phyloP scores from a whole-genome alignment of 2,329 filamentous ascomycete species.

The Talaromyces sp. region DNA sequence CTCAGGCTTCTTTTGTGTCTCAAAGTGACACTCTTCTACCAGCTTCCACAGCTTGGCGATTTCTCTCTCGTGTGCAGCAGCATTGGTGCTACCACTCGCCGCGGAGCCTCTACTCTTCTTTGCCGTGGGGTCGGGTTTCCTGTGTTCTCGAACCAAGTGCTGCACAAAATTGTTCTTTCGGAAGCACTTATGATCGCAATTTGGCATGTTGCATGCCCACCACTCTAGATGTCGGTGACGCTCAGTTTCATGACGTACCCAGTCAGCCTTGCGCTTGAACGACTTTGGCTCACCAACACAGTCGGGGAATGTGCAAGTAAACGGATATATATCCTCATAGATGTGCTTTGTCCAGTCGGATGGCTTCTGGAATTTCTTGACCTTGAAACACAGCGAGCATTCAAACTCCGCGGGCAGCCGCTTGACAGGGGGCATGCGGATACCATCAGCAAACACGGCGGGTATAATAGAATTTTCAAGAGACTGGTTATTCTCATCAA shows the following conservation, averaged over 20 bases:
- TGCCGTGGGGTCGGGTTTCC: conserved; percentile 74
- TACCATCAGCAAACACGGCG: conserved; percentile 74
- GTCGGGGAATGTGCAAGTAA: conserved; percentile 83
- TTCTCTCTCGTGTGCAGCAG: conserved; percentile 25
- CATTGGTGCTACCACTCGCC: background rate
- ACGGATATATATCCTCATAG: conserved; percentile 88
- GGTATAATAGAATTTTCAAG: conserved; percentile 66
- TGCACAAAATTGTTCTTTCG: conserved; percentile 91
- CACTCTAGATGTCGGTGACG: conserved; percentile 84
- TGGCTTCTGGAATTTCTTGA: conserved; percentile 82
- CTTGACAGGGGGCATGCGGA: conserved; percentile 74
- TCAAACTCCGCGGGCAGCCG: conserved; percentile 83
- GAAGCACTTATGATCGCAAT: conserved; percentile 79
- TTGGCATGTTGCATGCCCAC: conserved; percentile 80
- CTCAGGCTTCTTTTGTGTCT: conserved; percentile 62
- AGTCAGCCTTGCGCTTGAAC: conserved; percentile 93
- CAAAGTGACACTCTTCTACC: conserved; percentile 72
- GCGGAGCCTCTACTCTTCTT: conserved; percentile 63
- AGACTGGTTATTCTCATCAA: conserved; percentile 54
- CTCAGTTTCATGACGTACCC: conserved; percentile 92
- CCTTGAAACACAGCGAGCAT: conserved; percentile 80
- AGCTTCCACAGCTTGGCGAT: conserved; percentile 68
- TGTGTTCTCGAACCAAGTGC: conserved; percentile 88
- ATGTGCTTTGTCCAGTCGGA: conserved; percentile 98
- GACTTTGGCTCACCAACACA: conserved; percentile 79